Evolutionary conservation across 148 eudicot genomes (phyloP), one percentile per base, ranked within the genome.

Genomic region (Heliamphora exappendiculata): DNA sequence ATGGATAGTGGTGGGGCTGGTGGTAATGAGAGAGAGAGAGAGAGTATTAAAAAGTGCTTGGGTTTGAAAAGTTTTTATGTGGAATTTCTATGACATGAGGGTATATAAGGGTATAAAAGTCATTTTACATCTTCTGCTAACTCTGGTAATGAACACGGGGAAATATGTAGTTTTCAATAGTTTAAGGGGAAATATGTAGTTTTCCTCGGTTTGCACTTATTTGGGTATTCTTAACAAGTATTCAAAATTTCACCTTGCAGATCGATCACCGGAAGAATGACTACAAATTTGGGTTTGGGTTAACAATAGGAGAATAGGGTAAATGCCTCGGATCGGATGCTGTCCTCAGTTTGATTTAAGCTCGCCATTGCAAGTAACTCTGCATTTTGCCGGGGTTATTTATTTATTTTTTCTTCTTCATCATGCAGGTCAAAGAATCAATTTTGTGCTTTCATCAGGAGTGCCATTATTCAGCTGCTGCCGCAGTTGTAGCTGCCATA

Each of bases 201-300:
- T n/a, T 62, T 62, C 22, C 13, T 33, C 24, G 39, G 69, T 33
- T 67, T 22, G 20, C n/a, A 39, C 39, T 72, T 33, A 12, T 17
- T 2, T 8, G 22, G 19, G 36, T 72, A 9, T 53, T 16, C 44
- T 66, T 13, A 60, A 53, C 39, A 1, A 33, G 54, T 76, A 34
- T 24, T 24, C 70, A 2, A 4, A 57, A 70, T 59, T 47, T 39
- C 1, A 28, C 71, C n/a, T 49, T 72, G 75, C 85, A 83, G 85
- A 67, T 83, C 50, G 85, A 83, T 80, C 82, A 83, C 75, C 26
- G 55, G 75, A 79, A 79, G 80, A 83, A 80, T 20, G 85, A 83
- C 55, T 79, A 83, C 82, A 83, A 83, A 59, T 84, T 80, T 28
- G 86, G 86, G 29, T 64, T 84, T 47, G 84, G 86, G 8, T 67